Conservation (phyloP, 768 basidiomycete genomes). For the Termitomyces sp. region DNA sequence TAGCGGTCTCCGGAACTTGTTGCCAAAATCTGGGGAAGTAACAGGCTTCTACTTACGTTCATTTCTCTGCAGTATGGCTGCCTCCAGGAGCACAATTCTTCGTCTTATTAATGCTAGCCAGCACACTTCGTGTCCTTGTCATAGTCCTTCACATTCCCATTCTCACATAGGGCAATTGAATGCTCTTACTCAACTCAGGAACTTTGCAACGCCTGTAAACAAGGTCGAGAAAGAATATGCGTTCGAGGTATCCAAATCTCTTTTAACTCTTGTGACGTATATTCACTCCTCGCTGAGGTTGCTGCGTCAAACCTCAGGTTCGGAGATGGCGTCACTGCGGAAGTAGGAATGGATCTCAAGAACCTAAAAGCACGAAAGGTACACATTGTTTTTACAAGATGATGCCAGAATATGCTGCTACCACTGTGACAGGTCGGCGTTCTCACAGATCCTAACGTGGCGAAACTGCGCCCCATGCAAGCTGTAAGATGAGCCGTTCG, state of each 20-base stretch:
- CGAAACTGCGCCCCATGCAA: conserved; percentile 78
- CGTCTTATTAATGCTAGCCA: conserved; percentile 77
- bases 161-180: conserved; percentile 39
- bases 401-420: conserved; percentile 2
- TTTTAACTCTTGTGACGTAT: neutral
- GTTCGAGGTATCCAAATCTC: conserved; percentile 59
- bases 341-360: conserved; percentile 92
- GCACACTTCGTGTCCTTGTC: conserved; percentile 76
- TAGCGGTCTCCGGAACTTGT: neutral
- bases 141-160: conserved; percentile 51
- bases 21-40: conserved; percentile 6
- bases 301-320: conserved; percentile 87
- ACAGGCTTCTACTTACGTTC: neutral
- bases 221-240: conserved; percentile 82
- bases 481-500: conserved; percentile 43
- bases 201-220: conserved; percentile 75
- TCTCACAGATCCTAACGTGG: conserved; percentile 87
- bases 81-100: conserved; percentile 58
- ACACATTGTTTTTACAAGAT: neutral
- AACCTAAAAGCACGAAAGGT: conserved; percentile 91
- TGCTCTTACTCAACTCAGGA: conserved; percentile 60
- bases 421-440: conserved; percentile 72
- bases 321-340: conserved; percentile 84
- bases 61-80: conserved; percentile 34
- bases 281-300: conserved; percentile 40